phyloP scores from a whole-genome alignment of 805 yeast species.

The Kodamaea restingae region DNA sequence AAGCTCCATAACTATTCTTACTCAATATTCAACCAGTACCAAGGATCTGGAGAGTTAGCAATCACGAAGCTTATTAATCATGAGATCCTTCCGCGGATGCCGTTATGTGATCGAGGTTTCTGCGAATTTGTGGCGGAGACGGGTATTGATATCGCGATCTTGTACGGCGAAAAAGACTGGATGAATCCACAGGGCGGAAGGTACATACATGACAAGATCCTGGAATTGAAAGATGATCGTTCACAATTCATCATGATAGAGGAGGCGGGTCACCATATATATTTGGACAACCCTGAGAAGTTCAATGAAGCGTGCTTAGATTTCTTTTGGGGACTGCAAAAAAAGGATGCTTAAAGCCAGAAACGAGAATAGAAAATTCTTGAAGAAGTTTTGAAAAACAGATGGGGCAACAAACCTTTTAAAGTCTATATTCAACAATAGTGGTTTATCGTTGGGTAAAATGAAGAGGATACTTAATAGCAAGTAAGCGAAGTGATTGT shows the following conservation, averaged over 20 bases:
- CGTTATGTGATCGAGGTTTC: constrained; percentile 39
- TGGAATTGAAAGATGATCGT: constrained; percentile 10
- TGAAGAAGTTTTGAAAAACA: no score
- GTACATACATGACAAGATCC: constrained; percentile 26
- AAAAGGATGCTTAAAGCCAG: no score
- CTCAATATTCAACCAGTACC: constrained; percentile 41
- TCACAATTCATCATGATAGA: constrained; percentile 21
- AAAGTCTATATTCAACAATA: no score
- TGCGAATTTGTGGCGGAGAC: constrained; percentile 24
- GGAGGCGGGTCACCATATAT: constrained; percentile 42
- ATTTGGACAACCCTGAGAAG: constrained; percentile 35
- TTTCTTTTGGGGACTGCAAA: background rate
- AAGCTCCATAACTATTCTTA: constrained; percentile 39
- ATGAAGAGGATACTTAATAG: no score
- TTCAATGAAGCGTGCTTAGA: constrained; percentile 21
- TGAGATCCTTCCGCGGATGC: constrained; percentile 36
- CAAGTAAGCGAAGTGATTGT: no score
- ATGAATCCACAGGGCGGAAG: constrained; percentile 39
- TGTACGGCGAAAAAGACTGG: constrained; percentile 44
- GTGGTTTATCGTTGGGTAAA: no score
- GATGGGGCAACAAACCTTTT: no score
- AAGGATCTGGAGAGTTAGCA: constrained; percentile 42
- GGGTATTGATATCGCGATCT: constrained; percentile 27
- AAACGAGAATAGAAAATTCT: no score
- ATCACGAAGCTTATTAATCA: constrained; percentile 39